Percentiles rank a stretch among this genome's conserved stretches.
phyloP scores from a whole-genome alignment of 2,329 filamentous ascomycete species.

The Microdochium bolleyi region DNA sequence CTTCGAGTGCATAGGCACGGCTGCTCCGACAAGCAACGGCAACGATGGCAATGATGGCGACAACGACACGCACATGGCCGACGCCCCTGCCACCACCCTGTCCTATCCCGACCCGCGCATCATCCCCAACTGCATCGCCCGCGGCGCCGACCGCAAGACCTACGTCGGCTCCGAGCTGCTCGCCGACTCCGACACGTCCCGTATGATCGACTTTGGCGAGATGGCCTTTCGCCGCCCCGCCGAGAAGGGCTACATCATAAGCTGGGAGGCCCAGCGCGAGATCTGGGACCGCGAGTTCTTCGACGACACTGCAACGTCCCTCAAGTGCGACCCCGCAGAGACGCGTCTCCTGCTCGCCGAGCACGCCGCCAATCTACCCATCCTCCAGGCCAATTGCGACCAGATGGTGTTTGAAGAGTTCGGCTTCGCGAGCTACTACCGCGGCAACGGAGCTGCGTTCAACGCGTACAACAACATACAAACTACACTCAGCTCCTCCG shows the following conservation, averaged over 20 bases:
- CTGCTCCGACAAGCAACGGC: too few species aligned
- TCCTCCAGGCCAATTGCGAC: conserved; percentile 82
- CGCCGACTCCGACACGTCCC: conserved; percentile 45
- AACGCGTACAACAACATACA: conserved; percentile 79
- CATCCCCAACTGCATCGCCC: conserved; percentile 84
- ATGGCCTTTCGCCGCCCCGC: conserved; percentile 80
- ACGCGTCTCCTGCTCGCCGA: conserved; percentile 83
- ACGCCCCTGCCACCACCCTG: conserved; percentile 24
- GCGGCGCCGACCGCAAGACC: conserved; percentile 68
- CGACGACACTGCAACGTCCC: conserved; percentile 55
- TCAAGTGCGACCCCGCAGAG: conserved; percentile 62
- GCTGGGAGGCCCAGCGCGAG: conserved; percentile 92
- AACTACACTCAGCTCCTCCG: conserved; percentile 55
- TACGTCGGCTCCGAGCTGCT: conserved; percentile 71
- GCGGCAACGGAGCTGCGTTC: conserved; percentile 66
- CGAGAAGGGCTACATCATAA: conserved; percentile 91
- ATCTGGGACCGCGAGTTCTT: conserved; percentile 92
- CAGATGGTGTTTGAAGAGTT: conserved; percentile 98
- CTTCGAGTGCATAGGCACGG: background rate
- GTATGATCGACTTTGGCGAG: conserved; percentile 71
- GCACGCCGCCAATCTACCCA: conserved; percentile 72
- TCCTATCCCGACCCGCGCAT: conserved; percentile 47
- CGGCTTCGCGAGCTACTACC: conserved; percentile 79
- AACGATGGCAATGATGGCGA: too few species aligned
- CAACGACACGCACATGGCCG: conserved; percentile 16